Evolutionary conservation across 2,329 filamentous ascomycete genomes (phyloP).

Genomic region (Aspergillus sojae): DNA sequence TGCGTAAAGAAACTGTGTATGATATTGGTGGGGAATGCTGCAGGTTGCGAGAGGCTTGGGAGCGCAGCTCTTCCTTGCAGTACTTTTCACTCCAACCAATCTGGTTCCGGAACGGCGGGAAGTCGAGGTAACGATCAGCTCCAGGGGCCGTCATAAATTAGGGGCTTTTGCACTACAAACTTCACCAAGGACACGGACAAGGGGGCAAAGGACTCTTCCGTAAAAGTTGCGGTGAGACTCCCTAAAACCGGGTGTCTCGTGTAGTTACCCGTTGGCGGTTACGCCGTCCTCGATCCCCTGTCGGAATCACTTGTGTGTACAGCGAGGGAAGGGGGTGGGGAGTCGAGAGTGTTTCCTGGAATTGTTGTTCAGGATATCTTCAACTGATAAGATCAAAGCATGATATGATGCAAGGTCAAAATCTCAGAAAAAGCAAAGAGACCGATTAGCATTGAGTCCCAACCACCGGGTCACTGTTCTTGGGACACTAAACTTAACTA

Average conservation of each 20-base stretch:
- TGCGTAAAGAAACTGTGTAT: conserved; percentile 5
- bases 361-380: background rate
- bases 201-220: conserved; percentile 5
- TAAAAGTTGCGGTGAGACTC: conserved; percentile 18
- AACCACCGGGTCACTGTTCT: conserved; percentile 7
- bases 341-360: background rate
- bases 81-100: conserved; percentile 10
- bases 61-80: conserved; percentile 20
- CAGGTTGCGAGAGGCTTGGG: background rate
- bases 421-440: conserved; percentile 20
- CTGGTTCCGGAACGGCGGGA: conserved; percentile 4
- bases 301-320: background rate
- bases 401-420: conserved; percentile 18
- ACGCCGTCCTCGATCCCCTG: background rate
- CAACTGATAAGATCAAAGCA: conserved; percentile 15
- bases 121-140: conserved; percentile 19
- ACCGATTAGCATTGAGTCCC: conserved; percentile 9
- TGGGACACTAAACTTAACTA: conserved; percentile 17
- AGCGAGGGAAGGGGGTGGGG: background rate
- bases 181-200: conserved; percentile 5
- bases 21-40: conserved; percentile 3
- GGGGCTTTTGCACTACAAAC: conserved; percentile 14
- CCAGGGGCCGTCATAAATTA: conserved; percentile 10
- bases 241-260: conserved; percentile 7
- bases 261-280: conserved; percentile 8